Percentiles rank a stretch among this genome's conserved stretches.
These are phyloP conservation scores for Fraxinus angustifolia DNA, from an alignment of 305 asterid species.

Conservation along the genomic window DNA sequence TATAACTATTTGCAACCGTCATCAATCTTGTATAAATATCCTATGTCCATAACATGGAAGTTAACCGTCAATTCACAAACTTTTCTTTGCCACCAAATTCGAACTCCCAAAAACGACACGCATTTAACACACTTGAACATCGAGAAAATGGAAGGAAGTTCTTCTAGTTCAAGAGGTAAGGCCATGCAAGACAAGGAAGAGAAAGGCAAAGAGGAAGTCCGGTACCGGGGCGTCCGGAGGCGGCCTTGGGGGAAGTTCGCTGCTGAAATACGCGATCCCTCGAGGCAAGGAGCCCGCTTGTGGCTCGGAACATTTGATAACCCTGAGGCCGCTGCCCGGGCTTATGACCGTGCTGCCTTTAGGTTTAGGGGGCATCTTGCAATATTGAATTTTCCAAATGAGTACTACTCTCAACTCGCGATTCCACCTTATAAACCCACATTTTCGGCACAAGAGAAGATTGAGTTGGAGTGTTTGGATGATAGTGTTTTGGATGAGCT, in stretches of 20 bases:
- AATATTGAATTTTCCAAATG: conserved; percentile 60
- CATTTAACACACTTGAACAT: background rate
- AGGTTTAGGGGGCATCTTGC: conserved; percentile 72
- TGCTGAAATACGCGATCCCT: conserved; percentile 84
- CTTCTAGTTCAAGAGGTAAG: conserved; percentile 44
- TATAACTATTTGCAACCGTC: conserved; percentile 16
- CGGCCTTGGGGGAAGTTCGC: conserved; percentile 80
- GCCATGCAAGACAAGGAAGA: conserved; percentile 49
- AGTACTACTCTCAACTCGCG: conserved; percentile 57
- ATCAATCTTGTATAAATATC: conserved; percentile 24
- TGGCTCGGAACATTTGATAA: conserved; percentile 84
- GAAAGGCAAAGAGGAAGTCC: conserved; percentile 37
- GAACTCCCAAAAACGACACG: background rate
- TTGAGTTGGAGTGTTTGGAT: conserved; percentile 51
- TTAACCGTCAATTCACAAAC: background rate
- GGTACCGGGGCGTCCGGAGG: conserved; percentile 61
- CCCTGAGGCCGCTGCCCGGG: conserved; percentile 79
- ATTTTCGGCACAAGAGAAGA: conserved; percentile 25
- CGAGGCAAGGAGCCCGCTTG: conserved; percentile 47
- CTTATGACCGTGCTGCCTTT: conserved; percentile 67
- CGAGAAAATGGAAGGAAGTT: conserved; percentile 43
- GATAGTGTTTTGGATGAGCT: conserved; percentile 54
- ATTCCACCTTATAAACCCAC: conserved; percentile 22
- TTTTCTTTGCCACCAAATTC: background rate
- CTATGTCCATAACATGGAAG: background rate